These are phyloP conservation scores for Zygoascus ofunaensis DNA, from an alignment of 805 yeast genomes.

Conservation along the genomic window DNA sequence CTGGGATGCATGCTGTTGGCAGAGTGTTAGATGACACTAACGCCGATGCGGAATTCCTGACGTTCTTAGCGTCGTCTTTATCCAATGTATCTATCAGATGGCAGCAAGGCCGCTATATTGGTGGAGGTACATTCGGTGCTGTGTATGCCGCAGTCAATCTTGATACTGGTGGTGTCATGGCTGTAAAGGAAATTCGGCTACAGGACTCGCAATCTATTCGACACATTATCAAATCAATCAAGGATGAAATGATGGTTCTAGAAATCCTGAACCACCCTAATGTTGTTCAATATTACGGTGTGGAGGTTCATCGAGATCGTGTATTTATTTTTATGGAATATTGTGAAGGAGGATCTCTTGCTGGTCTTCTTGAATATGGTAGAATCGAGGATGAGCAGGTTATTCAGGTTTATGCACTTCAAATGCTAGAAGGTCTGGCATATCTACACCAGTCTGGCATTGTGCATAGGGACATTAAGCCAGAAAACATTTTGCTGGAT, in stretches of 20 bases:
- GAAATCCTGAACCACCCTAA: conserved; percentile 95
- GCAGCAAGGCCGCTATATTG: conserved; percentile 92
- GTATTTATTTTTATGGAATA: conserved; percentile 96
- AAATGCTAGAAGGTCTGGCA: conserved; percentile 90
- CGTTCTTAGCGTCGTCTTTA: conserved; percentile 79
- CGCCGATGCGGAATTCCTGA: conserved; percentile 76
- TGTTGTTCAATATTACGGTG: conserved; percentile 92
- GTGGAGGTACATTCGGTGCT: conserved; percentile 93
- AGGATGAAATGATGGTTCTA: conserved; percentile 92
- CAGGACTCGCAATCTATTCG: conserved; percentile 81
- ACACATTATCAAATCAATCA: conserved; percentile 76
- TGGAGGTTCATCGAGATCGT: conserved; percentile 91
- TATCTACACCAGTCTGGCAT: conserved; percentile 90
- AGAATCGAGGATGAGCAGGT: conserved; percentile 92
- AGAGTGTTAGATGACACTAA: conserved; percentile 82
- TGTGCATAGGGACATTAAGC: conserved; percentile 95
- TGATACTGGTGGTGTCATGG: conserved; percentile 93
- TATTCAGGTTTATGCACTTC: conserved; percentile 80
- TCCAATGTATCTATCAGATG: conserved; percentile 88
- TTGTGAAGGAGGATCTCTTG: conserved; percentile 92
- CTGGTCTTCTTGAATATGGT: conserved; percentile 79
- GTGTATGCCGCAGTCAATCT: conserved; percentile 87
- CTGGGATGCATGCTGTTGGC: conserved; percentile 53
- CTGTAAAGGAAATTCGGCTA: conserved; percentile 89
- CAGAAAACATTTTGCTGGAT: conserved; percentile 84